Evolutionary conservation across 2,329 filamentous ascomycete genomes (phyloP).

Genomic region (Fusarium floridanum): DNA sequence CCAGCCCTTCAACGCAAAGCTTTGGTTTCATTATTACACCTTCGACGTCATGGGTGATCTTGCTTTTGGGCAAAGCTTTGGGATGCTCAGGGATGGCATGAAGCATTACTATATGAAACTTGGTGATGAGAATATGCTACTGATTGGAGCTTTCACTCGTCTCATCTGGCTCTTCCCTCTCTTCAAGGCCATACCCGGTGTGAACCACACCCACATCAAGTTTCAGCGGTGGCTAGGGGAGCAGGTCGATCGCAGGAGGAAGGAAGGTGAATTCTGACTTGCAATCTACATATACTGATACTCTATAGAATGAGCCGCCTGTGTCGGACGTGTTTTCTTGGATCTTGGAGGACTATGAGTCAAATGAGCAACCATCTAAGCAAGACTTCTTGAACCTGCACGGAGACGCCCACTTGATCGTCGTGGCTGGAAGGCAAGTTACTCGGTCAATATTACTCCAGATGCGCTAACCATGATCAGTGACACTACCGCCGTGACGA

Average conservation of each 20-base stretch:
- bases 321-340: constrained; percentile 50
- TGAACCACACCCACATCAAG: constrained; percentile 11
- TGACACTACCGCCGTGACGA: constrained; percentile 53
- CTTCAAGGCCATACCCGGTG: constrained; percentile 16
- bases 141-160: constrained; percentile 41
- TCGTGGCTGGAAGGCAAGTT: constrained; percentile 49
- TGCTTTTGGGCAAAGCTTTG: constrained; percentile 54
- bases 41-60: constrained; percentile 58
- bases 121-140: constrained; percentile 40
- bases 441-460: background rate
- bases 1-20: constrained; percentile 45
- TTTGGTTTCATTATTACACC: constrained; percentile 51
- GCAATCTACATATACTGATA: background rate
- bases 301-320: constrained; percentile 22
- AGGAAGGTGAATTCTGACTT: background rate
- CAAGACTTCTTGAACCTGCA: constrained; percentile 44
- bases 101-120: constrained; percentile 46
- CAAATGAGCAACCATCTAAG: constrained; percentile 14
- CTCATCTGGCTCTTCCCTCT: constrained; percentile 32
- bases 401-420: constrained; percentile 48
- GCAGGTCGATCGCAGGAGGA: constrained; percentile 25
- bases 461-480: constrained; percentile 7
- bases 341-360: constrained; percentile 47
- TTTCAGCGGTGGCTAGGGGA: constrained; percentile 23
- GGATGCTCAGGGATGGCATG: constrained; percentile 49